These are phyloP conservation scores for Phytophthora cajani DNA, from an alignment of 352 stramenopile genomes.

Conservation along the genomic window DNA sequence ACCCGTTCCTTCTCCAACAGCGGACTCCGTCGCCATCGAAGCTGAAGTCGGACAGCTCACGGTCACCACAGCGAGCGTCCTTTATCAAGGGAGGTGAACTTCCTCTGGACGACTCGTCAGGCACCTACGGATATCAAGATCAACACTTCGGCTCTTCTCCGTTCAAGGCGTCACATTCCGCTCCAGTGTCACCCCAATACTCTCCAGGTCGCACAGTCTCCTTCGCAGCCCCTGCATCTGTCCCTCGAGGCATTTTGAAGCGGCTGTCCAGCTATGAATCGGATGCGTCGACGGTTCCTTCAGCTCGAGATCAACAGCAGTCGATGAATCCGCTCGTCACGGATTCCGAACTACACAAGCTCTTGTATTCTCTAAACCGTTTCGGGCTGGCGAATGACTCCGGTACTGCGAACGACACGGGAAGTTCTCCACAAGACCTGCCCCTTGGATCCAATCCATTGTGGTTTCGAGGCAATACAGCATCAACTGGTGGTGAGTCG, in stretches of 20 bases:
- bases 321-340: conserved; percentile 19
- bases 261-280: conserved; percentile 54
- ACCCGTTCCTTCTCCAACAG: conserved; percentile 62
- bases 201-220: conserved; percentile 41
- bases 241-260: conserved; percentile 54
- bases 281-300: conserved; percentile 44
- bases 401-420: background rate
- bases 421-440: conserved; percentile 4
- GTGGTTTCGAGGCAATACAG: conserved; percentile 19
- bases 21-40: conserved; percentile 25
- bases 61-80: conserved; percentile 7
- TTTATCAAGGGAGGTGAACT: conserved; percentile 39
- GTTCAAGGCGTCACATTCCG: conserved; percentile 12
- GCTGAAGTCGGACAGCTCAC: conserved; percentile 8
- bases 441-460: conserved; percentile 13
- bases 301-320: conserved; percentile 35
- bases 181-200: conserved; percentile 17
- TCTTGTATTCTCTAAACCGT: conserved; percentile 64
- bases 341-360: conserved; percentile 67
- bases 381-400: conserved; percentile 54
- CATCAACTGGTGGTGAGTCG: conserved; percentile 6
- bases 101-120: conserved; percentile 43
- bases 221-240: conserved; percentile 33
- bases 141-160: conserved; percentile 1
- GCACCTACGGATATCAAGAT: conserved; percentile 10